phyloP scores from a whole-genome alignment of 176 grass and related monocot species.

The Zea luxurians region DNA sequence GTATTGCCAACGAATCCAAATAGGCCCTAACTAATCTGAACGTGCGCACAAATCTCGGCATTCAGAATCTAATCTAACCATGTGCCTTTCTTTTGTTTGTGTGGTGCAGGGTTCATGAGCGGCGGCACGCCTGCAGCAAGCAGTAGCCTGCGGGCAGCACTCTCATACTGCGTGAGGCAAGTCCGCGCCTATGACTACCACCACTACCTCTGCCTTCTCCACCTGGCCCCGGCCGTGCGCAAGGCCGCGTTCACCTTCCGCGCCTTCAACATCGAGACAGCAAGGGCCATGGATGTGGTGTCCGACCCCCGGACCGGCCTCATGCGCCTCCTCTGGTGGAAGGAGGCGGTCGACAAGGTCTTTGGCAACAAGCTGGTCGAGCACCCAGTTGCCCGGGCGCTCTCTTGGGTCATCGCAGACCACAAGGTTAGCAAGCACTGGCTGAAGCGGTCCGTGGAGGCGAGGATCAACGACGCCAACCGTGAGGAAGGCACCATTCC shows the following conservation, averaged over 20 bases:
- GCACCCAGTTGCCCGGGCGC: slow-evolving; percentile 71
- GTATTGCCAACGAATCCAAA: no score
- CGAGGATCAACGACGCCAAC: slow-evolving; percentile 80
- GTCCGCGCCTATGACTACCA: slow-evolving; percentile 89
- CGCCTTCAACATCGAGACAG: slow-evolving; percentile 86
- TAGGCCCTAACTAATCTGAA: no score
- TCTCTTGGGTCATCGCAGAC: slow-evolving; percentile 54
- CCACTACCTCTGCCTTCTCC: slow-evolving; percentile 89
- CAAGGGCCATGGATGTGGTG: slow-evolving; percentile 73
- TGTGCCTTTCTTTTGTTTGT: slow-evolving; percentile 4
- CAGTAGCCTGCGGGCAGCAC: slow-evolving; percentile 48
- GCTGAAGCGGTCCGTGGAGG: slow-evolving; percentile 78
- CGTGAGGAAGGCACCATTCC: slow-evolving; percentile 53
- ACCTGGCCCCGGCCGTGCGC: slow-evolving; percentile 64
- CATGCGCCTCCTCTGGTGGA: slow-evolving; percentile 84
- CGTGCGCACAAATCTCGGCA: no score
- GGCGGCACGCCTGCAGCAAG: slow-evolving; percentile 22
- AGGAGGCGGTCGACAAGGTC: slow-evolving; percentile 71
- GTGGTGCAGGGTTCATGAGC: slow-evolving; percentile 44
- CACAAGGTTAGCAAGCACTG: slow-evolving; percentile 80
- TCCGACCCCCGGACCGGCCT: slow-evolving; percentile 76
- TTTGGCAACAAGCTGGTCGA: slow-evolving; percentile 62
- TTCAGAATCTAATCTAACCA: background rate
- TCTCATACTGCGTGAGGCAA: slow-evolving; percentile 81
- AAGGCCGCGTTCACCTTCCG: slow-evolving; percentile 74